Base-by-base conservation (phyloP, 495 filamentous ascomycete species). In the Penicillium arizonense region DNA sequence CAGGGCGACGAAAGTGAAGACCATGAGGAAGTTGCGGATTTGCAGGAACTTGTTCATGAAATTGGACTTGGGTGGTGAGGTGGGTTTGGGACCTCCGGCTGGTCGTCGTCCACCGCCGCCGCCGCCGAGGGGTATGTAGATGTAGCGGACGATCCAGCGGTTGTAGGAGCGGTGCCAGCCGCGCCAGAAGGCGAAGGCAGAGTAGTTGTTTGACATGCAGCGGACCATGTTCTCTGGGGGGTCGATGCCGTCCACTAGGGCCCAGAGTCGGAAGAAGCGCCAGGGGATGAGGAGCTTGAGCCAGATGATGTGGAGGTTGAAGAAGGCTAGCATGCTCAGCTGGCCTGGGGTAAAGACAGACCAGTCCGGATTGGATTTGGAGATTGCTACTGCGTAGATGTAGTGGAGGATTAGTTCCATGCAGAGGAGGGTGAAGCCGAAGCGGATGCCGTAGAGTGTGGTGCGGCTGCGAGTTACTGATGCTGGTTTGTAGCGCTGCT, bases 181-280 rank as follows among this genome's bases (percentile, higher is more conserved):
- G 47, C 94, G 88, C 94, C 94, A 99, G 74, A 99, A 99, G 21
- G 82, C 85, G n/a, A 90, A 77, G 6, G 89, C 85, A 49, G 87
- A 92, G 74, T 92, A 96, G 68, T 97, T 97, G 73, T 99, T 83
- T 59, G 85, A 90, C 74, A 97, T 90, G 75, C 94, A 99, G 61
- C 94, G 90, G 44, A 97, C 80, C 89, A 99, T 94, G 72, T 99
- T 99, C 68, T 99, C 94, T 3, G 94, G 92, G 0, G 94, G 91
- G 65, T 99, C 94, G 61, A 97, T 82, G 55, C 88, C 87, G 66
- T 99, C 94, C 36, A 90, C 62, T 2, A 97, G 79, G 0, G 89
- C 76, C 94, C 94, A 99, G 18, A 99, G 82, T 5, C 94, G 89
- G 82, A 99, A 99, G 72, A 97, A 88, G 7, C 94, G 89, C 91